phyloP scores from a whole-genome alignment of 768 basidiomycete genomes.

The Mycena chlorophos region DNA sequence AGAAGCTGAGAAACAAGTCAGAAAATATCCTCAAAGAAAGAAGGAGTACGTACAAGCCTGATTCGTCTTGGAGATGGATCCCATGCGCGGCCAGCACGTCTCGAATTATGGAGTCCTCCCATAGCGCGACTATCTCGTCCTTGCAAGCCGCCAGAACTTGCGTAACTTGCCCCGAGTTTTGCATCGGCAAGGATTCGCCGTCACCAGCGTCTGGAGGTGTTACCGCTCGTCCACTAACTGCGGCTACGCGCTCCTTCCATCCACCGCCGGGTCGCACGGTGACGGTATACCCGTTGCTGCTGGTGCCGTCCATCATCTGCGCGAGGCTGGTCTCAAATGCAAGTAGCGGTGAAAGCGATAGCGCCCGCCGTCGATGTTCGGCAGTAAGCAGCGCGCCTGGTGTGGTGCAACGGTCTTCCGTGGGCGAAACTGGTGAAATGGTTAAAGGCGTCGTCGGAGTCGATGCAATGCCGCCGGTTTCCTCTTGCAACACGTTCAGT shows the following conservation, averaged over 20 bases:
- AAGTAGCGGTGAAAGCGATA: slow-evolving; percentile 34
- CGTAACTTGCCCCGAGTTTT: slow-evolving; percentile 1
- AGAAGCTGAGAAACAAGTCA: slow-evolving; percentile 38
- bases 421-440: background rate
- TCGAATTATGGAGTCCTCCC: slow-evolving; percentile 46
- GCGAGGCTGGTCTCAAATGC: slow-evolving; percentile 46
- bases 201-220: background rate
- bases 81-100: slow-evolving; percentile 40
- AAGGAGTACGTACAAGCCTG: slow-evolving; percentile 47
- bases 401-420: background rate
- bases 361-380: slow-evolving; percentile 13
- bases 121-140: slow-evolving; percentile 48
- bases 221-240: slow-evolving; percentile 1
- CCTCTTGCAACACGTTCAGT: slow-evolving; percentile 43
- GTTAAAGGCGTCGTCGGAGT: slow-evolving; percentile 6
- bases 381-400: slow-evolving; percentile 10
- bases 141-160: slow-evolving; percentile 40
- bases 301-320: slow-evolving; percentile 32
- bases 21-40: background rate
- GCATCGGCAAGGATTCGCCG: slow-evolving; percentile 1
- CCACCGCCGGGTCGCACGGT: slow-evolving; percentile 46
- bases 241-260: slow-evolving; percentile 41
- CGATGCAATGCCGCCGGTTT: slow-evolving; percentile 21
- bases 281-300: slow-evolving; percentile 30
- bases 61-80: slow-evolving; percentile 45